Evolutionary conservation across 2,329 filamentous ascomycete genomes (phyloP), one percentile per base, ranked within the genome.

Genomic region (Cercospora sp.): DNA sequence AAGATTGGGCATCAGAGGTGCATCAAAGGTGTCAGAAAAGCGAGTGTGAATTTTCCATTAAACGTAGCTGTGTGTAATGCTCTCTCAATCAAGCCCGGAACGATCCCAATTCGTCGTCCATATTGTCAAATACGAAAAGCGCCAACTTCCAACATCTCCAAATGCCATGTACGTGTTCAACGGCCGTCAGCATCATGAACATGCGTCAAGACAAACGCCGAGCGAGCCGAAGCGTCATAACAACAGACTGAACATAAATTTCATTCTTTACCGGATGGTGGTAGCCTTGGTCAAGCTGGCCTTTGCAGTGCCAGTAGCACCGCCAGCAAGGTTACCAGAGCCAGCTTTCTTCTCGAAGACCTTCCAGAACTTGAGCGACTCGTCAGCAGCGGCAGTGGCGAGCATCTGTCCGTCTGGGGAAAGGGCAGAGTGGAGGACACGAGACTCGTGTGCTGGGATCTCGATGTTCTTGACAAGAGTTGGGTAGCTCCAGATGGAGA

Each of bases 311-410:
- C 90, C 90, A 68, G 90, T 85, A 71, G 89, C 89, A 67, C 89
- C 86, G 69, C 88, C 86, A 65, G 89, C 85, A 34, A 85, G 79
- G 60, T 88, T 87, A 62, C 89, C 87, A 69, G 87, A 84, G 68
- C 93, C 93, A 18, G 94, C 85, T 88, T 97, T 98, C 88, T 97
- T 97, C 87, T 99, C 95, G 78, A 99, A 99, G 75, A 99, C 87
- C 89, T 99, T 99, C 95, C 95, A 99, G 87, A 99, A 99, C 85
- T 99, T 99, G 81, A 99, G 86, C 78, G 91, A 94, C 86, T 99
- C 95, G 77, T 99, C 95, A 43, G 94, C 94, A 75, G 94, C 92
- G 69, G 95, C 94, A 62, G 95, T 99, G 61, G 95, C 95, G 66
- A 99, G 88, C 89, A 97, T 97, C 85, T 99, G 95, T 63, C 95